Percentiles rank a stretch among this genome's conserved stretches.
Conservation (phyloP, 1,284 basidiomycete genomes). For the Dichomitus squalens region DNA sequence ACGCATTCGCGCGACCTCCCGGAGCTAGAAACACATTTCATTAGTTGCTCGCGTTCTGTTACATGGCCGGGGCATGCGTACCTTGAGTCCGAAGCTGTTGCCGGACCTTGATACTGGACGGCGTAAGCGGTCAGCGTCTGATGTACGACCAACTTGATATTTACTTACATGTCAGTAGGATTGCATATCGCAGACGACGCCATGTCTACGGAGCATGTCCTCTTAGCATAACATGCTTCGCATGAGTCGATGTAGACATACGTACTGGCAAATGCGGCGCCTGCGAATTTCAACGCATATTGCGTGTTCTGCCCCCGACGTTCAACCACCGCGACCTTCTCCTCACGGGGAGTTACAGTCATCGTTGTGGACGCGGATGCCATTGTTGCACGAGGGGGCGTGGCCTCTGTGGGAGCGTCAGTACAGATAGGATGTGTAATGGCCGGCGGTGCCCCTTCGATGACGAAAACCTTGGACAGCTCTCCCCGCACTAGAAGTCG, state of each 20-base stretch:
- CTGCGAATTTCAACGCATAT: constrained; percentile 36
- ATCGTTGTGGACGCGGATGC: constrained; percentile 13
- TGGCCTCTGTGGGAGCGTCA: background rate
- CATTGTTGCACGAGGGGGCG: background rate
- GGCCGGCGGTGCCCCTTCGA: background rate
- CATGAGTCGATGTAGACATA: background rate
- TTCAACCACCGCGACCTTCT: constrained; percentile 21
- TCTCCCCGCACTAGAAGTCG: too few species aligned
- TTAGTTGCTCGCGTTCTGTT: background rate
- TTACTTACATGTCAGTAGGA: constrained; percentile 41
- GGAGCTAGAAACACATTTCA: constrained; percentile 23
- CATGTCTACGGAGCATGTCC: constrained; percentile 33
- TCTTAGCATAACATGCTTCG: background rate
- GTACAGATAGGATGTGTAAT: background rate
- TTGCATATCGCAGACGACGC: constrained; percentile 40
- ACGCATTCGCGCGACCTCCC: constrained; percentile 33
- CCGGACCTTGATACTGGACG: constrained; percentile 30
- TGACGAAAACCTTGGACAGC: background rate
- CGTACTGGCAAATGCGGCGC: constrained; percentile 36
- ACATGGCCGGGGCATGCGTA: constrained; percentile 10
- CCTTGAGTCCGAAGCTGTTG: constrained; percentile 40
- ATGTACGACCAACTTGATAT: background rate
- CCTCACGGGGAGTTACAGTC: constrained; percentile 22
- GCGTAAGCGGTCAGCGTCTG: background rate
- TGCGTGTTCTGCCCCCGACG: constrained; percentile 21